Conservation (phyloP, 345 rosid species). For the Euphorbia pulcherrima region DNA sequence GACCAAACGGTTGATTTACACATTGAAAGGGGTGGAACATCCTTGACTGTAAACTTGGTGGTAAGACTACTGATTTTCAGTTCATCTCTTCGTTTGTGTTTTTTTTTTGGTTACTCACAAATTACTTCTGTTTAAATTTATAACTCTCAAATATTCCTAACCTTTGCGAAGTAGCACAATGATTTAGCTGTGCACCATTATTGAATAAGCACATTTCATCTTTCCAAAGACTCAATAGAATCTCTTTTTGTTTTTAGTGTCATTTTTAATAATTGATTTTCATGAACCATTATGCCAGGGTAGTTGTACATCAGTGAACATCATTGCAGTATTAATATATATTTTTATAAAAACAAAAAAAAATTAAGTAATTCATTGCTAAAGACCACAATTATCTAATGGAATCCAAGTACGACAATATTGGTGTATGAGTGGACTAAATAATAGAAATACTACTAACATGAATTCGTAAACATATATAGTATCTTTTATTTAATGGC, state of each 20-base stretch:
- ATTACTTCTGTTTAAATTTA: neutral
- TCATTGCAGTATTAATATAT: neutral
- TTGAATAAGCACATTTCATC: neutral
- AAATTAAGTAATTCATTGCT: neutral
- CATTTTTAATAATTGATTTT: neutral
- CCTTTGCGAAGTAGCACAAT: neutral
- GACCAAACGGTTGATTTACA: slow-evolving; percentile 56
- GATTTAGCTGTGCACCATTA: neutral
- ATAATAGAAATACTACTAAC: neutral
- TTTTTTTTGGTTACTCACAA: neutral
- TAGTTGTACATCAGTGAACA: neutral
- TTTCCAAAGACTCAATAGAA: neutral
- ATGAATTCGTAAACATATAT: neutral
- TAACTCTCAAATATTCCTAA: neutral
- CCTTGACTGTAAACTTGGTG: slow-evolving; percentile 55
- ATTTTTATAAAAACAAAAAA: neutral
- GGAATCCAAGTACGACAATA: neutral
- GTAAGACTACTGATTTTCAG: slow-evolving; percentile 40
- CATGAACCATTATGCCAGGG: neutral
- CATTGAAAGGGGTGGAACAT: slow-evolving; percentile 86
- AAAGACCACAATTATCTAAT: neutral
- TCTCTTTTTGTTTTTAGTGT: neutral
- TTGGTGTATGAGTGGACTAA: neutral
- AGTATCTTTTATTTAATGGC: neutral
- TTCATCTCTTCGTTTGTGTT: neutral